Base-by-base conservation (phyloP, 2,329 filamentous ascomycete species). In the Trichoderma atroviride region DNA sequence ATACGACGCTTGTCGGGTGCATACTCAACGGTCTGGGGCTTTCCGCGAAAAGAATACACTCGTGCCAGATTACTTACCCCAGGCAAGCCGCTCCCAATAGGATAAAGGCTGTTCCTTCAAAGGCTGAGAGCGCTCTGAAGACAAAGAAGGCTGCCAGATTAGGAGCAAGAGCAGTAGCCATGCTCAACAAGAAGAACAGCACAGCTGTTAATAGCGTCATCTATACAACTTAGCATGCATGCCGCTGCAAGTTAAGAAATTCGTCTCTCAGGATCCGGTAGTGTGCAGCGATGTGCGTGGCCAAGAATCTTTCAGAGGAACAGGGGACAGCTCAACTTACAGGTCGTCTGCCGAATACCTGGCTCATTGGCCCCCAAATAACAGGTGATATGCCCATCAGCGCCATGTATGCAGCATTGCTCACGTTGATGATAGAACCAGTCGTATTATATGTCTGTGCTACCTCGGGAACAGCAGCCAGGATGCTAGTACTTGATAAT, bases 381-480 rank as follows among this genome's bases (percentile, higher is more conserved):
- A 89, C 85, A 1, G 91, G 88, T 16, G 85, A 87, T 5, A 92
- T 68, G 0, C 90, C 91, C 91, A 94, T 94, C 73, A 90, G 89
- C 5, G 90, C 78, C 82, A 93, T 85, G 73, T 92, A 93, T n/a
- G 91, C 79, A 0, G 92, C 91, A 79, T 94, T 95, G 75, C 87
- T 90, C 56, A 91, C 79, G 75, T 92, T 92, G 76, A 94, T 89
- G 69, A 93, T 85, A 11, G 86, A 86, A 5, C 89, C 90, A 0
- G 87, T 91, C 0, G 90, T 92, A 50, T 82, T 72, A 76, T 87
- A 93, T 9, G 87, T 88, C 4, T 76, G 77, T 1, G 91, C 91
- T 5, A 95, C 89, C 77, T 95, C 92, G 1, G 92, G 91, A 1
- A 91, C 87, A 2, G 91, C 92, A 1, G 91, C 86, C 14, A 95